A percentile compares a stretch with the other conserved stretches of the same genome.
phyloP scores from a whole-genome alignment of 805 yeast species.

The Candida sphagnicola region DNA sequence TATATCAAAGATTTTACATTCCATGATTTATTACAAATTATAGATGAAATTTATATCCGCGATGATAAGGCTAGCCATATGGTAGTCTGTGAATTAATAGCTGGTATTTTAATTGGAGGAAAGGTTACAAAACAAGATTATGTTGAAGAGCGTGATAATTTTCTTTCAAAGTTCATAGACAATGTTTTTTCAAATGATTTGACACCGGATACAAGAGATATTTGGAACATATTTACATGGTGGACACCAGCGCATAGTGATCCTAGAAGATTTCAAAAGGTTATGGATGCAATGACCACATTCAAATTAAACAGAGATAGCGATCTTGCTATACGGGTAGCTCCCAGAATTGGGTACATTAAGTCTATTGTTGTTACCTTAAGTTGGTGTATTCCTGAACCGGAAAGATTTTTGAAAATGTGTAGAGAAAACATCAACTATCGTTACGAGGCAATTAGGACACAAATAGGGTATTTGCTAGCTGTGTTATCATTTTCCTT shows the following conservation, averaged over 20 bases:
- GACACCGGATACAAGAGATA: conserved; percentile 65
- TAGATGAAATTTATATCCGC: conserved; percentile 49
- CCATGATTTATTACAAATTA: conserved; percentile 49
- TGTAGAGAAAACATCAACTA: conserved; percentile 53
- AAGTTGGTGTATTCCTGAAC: conserved; percentile 52
- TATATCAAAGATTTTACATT: conserved; percentile 40
- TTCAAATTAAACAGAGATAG: conserved; percentile 47
- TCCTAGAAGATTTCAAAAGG: conserved; percentile 57
- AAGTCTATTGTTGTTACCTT: conserved; percentile 46
- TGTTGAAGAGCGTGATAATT: conserved; percentile 39
- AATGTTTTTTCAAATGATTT: conserved; percentile 52
- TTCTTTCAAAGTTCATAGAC: conserved; percentile 41
- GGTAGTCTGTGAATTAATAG: conserved; percentile 63
- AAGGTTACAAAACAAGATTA: conserved; percentile 35
- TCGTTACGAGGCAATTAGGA: conserved; percentile 70
- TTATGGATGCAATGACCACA: conserved; percentile 42
- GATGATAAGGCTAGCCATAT: conserved; percentile 78
- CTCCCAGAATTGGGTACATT: conserved; percentile 56
- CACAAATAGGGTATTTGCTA: conserved; percentile 59
- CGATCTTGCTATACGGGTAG: conserved; percentile 61
- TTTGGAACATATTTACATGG: conserved; percentile 77
- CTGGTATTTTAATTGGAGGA: conserved; percentile 57
- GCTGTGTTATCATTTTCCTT: conserved; percentile 42
- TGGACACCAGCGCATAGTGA: conserved; percentile 69
- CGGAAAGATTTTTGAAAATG: conserved; percentile 37